Evolutionary conservation across 2,329 filamentous ascomycete species (phyloP).

Genomic region (Pseudocercospora crystallina): DNA sequence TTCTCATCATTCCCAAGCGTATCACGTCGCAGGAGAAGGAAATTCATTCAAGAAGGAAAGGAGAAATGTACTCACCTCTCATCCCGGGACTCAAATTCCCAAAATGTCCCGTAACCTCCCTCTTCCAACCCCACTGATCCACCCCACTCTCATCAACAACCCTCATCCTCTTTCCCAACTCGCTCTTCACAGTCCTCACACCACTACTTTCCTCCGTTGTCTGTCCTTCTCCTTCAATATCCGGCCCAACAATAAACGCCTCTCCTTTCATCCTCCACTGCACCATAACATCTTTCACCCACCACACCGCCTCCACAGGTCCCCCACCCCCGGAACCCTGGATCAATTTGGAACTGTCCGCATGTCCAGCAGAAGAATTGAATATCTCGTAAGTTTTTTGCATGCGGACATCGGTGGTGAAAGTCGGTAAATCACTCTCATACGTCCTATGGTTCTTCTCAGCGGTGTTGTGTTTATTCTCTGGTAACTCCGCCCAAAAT

Average conservation of each 20-base stretch:
- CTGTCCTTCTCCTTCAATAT: conserved; percentile 55
- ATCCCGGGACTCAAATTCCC: conserved; percentile 81
- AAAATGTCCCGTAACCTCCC: conserved; percentile 82
- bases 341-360: conserved; percentile 43
- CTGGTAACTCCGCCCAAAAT: conserved; percentile 73
- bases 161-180: conserved; percentile 65
- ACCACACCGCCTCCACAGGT: conserved; percentile 80
- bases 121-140: conserved; percentile 71
- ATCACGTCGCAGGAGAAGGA: too few species aligned
- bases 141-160: conserved; percentile 46
- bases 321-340: conserved; percentile 63
- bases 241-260: conserved; percentile 72
- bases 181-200: conserved; percentile 58
- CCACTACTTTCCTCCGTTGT: conserved; percentile 49
- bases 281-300: conserved; percentile 66
- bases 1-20: too few species aligned
- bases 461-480: conserved; percentile 71
- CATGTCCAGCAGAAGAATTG: conserved; percentile 49
- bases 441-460: conserved; percentile 68
- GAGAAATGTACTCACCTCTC: conserved; percentile 55
- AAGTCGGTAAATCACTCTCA: conserved; percentile 74
- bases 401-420: conserved; percentile 89
- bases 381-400: conserved; percentile 75
- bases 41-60: not conserved
- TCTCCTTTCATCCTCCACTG: conserved; percentile 84